Evolutionary conservation across 768 basidiomycete genomes (phyloP), one percentile per base, ranked within the genome.

Genomic region (Boletus insuetus): DNA sequence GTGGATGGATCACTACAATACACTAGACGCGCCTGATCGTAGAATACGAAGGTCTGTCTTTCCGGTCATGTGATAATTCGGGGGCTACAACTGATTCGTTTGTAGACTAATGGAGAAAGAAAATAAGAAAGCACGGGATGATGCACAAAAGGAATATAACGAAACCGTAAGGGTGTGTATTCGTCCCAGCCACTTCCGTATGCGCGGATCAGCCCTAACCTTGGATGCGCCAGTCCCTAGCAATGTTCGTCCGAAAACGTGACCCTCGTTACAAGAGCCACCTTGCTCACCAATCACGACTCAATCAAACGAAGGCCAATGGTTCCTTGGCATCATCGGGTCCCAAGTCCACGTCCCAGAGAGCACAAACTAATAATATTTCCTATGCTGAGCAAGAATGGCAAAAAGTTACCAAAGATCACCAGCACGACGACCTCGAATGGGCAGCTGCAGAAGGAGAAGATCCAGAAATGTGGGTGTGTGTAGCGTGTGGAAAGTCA

Each of bases 101-200:
- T 31, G 14, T 34, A 92, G 91, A 62, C 65, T 93, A 44, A 94
- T 98, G 89, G 97, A 98, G 68, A 91, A 86, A 63, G 97, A 98
- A 60, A 98, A 99, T 72, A 92, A 90, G 72, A 94, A 94, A 67
- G 84, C 85, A 3, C 81, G 94, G 14, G 93, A 97, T 29, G 89
- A 93, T 38, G 88, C 89, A 7, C 81, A 89, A 38, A 82, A 83
- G 65, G 95, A 98, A 56, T 98, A 96, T 71, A 98, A 94, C 64
- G 95, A 98, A 39, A 87, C 87, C 6, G 79, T 99, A 29, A 77
- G 89, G 65, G 95, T 95, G 61, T 53, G 86, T 71, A 5, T 5
- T n/a, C 17, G 32, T 49, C 34, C 20, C n/a, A 31, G 20, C 5
- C 13, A 37, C 37, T 47, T 29, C 26, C 26, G 12, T 17, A 40